Conservation (phyloP, 2,329 filamentous ascomycete species). For the Aspergillus brunneoviolaceus region DNA sequence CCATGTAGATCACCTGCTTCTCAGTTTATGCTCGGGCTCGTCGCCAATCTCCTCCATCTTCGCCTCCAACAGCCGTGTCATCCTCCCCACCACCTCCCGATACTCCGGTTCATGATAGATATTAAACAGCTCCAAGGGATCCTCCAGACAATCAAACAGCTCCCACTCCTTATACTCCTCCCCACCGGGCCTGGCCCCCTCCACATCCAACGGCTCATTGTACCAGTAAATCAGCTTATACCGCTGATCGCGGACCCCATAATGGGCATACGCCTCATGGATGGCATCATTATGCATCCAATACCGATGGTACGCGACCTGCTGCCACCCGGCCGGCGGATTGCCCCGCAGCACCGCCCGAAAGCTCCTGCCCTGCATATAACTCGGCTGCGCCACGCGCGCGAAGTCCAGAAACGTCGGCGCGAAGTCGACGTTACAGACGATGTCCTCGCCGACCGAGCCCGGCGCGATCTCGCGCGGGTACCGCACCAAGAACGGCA, state of each 20-base stretch:
- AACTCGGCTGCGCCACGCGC: slow-evolving; percentile 42
- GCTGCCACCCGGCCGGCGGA: slow-evolving; percentile 49
- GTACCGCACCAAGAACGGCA: slow-evolving; percentile 54
- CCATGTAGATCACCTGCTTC: neutral
- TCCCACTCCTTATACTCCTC: slow-evolving; percentile 54
- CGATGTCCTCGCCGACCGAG: slow-evolving; percentile 48
- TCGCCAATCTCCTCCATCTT: slow-evolving; percentile 58
- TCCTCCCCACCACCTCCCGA: slow-evolving; percentile 37
- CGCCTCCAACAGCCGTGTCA: slow-evolving; percentile 45
- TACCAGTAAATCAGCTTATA: slow-evolving; percentile 61
- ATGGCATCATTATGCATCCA: slow-evolving; percentile 57
- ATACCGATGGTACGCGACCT: slow-evolving; percentile 56
- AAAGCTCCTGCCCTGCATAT: slow-evolving; percentile 56
- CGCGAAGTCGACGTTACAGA: slow-evolving; percentile 47
- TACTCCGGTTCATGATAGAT: slow-evolving; percentile 44
- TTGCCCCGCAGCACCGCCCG: slow-evolving; percentile 36
- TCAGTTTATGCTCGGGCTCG: slow-evolving; percentile 6
- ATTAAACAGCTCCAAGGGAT: slow-evolving; percentile 53
- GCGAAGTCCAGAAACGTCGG: slow-evolving; percentile 46
- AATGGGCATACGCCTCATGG: slow-evolving; percentile 54
- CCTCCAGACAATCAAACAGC: slow-evolving; percentile 54
- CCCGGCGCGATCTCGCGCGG: slow-evolving; percentile 44
- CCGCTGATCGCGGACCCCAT: slow-evolving; percentile 52
- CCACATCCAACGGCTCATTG: slow-evolving; percentile 49
- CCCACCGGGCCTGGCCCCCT: slow-evolving; percentile 41